Base-by-base conservation (phyloP, 2,329 filamentous ascomycete genomes). In the Aureobasidium namibiae region DNA sequence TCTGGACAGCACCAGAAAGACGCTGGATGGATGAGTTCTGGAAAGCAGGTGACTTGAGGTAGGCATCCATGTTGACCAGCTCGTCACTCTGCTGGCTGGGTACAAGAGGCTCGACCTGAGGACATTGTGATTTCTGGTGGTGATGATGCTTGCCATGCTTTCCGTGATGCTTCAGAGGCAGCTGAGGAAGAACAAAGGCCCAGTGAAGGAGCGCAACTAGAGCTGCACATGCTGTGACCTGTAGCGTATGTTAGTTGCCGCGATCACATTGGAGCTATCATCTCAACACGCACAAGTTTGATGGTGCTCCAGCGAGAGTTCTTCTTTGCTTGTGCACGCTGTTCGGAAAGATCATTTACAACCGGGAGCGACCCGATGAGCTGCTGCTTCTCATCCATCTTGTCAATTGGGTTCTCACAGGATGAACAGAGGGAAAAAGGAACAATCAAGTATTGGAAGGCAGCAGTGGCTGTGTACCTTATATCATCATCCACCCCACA, bases 1-100 rank as follows among this genome's bases (percentile, higher is more conserved):
- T 76, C 59, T 77, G 74, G 13, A 84, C 82, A 4, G 85, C 76
- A 7, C 76, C 77, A 21, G 81, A 80, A 60, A 82, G 77, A 2
- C 80, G 75, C 42, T 72, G 64, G 38, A 82, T 69, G 5, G 69
- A 69, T 9, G 63, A 65, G 54, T 70, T 69, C 14, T 65, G 61
- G 66, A 72, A 73, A 24, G 61, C 61, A 21, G 63, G 38, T 0
- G 65, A 70, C 31, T 64, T 66, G 49, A 73, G 54, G 63, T 65
- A 67, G n/a, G 68, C 65, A 61, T 65, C 71, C 54, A 67, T 64
- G 16, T 66, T 60, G 4, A 68, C 59, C 39, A 73, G 63, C 38
- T 62, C 60, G 9, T 66, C 65, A 49, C 33, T 57, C 16, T 60
- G 39, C 9, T 57, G 36, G 18, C 44, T 24, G 10, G 62, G 62